These are phyloP conservation scores for Pisolithus microcarpus DNA, from an alignment of 768 basidiomycete genomes.

Conservation along the genomic window DNA sequence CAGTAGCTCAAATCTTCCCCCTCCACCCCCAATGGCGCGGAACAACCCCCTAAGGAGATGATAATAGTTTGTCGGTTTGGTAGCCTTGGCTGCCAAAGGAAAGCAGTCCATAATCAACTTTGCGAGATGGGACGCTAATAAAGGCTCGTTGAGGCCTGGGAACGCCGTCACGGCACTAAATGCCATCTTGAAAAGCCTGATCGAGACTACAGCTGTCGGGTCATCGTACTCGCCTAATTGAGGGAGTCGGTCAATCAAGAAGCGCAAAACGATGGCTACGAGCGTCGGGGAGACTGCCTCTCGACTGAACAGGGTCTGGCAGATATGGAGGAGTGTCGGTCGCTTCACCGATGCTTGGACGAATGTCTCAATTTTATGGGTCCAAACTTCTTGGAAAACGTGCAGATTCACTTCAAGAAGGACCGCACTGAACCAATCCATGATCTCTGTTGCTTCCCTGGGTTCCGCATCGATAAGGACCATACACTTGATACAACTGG, in stretches of 20 bases:
- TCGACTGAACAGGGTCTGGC: conserved; percentile 74
- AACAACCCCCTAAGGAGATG: conserved; percentile 88
- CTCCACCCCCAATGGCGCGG: conserved; percentile 85
- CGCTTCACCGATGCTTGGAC: conserved; percentile 74
- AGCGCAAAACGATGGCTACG: conserved; percentile 81
- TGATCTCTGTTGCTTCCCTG: conserved; percentile 66
- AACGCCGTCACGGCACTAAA: conserved; percentile 78
- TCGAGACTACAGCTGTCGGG: conserved; percentile 71
- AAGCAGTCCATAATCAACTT: conserved; percentile 96
- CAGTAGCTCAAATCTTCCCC: conserved; percentile 86
- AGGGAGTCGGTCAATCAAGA: conserved; percentile 76
- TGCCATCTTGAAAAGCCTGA: conserved; percentile 92
- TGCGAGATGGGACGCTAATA: conserved; percentile 87
- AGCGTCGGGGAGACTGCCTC: conserved; percentile 74
- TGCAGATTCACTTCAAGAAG: conserved; percentile 81
- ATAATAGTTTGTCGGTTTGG: conserved; percentile 89
- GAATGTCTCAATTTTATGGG: conserved; percentile 85
- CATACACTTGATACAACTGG: conserved; percentile 78
- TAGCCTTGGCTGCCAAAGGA: conserved; percentile 84
- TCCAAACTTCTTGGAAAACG: conserved; percentile 96
- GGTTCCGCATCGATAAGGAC: conserved; percentile 70
- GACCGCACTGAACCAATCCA: conserved; percentile 73
- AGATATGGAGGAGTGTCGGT: conserved; percentile 72
- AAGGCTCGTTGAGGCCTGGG: conserved; percentile 76
- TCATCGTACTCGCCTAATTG: conserved; percentile 82